These are phyloP conservation scores for Aureobasidium zeae DNA, from an alignment of 2,329 filamentous ascomycete species.

Conservation along the genomic window DNA sequence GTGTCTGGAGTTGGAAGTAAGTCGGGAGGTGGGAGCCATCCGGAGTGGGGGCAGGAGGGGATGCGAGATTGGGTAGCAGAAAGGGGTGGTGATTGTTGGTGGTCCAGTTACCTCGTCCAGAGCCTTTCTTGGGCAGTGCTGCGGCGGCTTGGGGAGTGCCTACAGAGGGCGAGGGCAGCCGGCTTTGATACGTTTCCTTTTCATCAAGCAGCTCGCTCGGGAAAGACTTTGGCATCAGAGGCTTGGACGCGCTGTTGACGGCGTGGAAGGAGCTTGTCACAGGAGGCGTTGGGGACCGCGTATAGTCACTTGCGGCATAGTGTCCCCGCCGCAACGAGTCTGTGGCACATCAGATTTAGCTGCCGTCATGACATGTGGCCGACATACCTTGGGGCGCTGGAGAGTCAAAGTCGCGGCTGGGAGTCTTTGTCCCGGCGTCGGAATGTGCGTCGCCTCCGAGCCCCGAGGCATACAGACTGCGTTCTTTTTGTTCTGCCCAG, in stretches of 20 bases:
- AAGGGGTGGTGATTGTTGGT: conserved; percentile 23
- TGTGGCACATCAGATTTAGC: neutral
- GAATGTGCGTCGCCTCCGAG: conserved; percentile 7
- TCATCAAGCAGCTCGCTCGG: conserved; percentile 40
- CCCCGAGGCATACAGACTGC: conserved; percentile 13
- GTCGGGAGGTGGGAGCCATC: conserved; percentile 26
- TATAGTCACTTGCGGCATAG: conserved; percentile 38
- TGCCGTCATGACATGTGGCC: neutral
- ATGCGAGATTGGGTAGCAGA: conserved; percentile 23
- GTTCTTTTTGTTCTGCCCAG: conserved; percentile 15
- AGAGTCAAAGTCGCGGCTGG: conserved; percentile 32
- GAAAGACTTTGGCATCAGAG: conserved; percentile 42
- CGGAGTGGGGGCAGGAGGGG: conserved; percentile 16
- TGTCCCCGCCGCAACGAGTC: conserved; percentile 15
- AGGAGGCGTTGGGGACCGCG: conserved; percentile 36
- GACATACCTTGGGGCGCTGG: conserved; percentile 24
- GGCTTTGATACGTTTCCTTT: neutral
- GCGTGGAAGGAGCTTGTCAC: conserved; percentile 30
- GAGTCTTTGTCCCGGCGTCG: conserved; percentile 23
- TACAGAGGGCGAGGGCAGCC: conserved; percentile 11
- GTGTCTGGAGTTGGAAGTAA: conserved; percentile 33
- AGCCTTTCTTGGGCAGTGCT: conserved; percentile 30
- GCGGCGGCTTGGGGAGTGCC: conserved; percentile 26
- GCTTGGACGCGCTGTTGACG: conserved; percentile 29
- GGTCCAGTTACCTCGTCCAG: conserved; percentile 42